phyloP scores from a whole-genome alignment of 2,329 filamentous ascomycete genomes.

The Alternaria brassicicola region DNA sequence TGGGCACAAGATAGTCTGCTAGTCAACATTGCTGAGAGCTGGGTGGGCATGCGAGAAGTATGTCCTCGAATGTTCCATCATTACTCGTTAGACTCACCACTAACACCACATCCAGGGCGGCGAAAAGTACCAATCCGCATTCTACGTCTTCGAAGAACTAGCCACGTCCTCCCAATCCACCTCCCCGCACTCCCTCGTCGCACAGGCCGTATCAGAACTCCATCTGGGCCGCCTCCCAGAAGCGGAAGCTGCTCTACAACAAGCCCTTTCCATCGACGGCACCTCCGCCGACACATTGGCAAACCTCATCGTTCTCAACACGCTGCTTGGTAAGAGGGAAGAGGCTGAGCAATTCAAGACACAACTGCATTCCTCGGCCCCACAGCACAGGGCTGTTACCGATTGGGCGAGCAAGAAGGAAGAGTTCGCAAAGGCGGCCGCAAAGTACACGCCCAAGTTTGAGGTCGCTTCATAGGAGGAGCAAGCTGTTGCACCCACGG shows the following conservation, averaged over 20 bases:
- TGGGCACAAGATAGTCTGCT: conserved; percentile 96
- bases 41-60: conserved; percentile 89
- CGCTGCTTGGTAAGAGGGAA: conserved; percentile 70
- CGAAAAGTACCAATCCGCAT: conserved; percentile 94
- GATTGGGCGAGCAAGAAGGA: conserved; percentile 85
- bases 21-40: conserved; percentile 93
- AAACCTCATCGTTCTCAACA: conserved; percentile 80
- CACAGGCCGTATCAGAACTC: conserved; percentile 88
- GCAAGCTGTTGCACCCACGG: neutral
- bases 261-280: conserved; percentile 77
- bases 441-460: conserved; percentile 87
- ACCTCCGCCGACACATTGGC: conserved; percentile 76
- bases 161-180: conserved; percentile 84
- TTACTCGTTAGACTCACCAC: neutral
- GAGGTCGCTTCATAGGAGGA: conserved; percentile 48
- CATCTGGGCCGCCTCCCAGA: conserved; percentile 89
- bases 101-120: conserved; percentile 68
- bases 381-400: conserved; percentile 71
- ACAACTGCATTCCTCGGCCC: conserved; percentile 62
- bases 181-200: conserved; percentile 75
- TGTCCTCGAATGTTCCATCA: conserved; percentile 33
- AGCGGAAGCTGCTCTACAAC: conserved; percentile 82
- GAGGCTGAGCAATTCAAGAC: conserved; percentile 64
- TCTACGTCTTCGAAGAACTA: conserved; percentile 97
- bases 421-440: conserved; percentile 84